Evolutionary conservation across 495 filamentous ascomycete species (phyloP), one percentile per base, ranked within the genome.

Genomic region (Terfezia claveryi): DNA sequence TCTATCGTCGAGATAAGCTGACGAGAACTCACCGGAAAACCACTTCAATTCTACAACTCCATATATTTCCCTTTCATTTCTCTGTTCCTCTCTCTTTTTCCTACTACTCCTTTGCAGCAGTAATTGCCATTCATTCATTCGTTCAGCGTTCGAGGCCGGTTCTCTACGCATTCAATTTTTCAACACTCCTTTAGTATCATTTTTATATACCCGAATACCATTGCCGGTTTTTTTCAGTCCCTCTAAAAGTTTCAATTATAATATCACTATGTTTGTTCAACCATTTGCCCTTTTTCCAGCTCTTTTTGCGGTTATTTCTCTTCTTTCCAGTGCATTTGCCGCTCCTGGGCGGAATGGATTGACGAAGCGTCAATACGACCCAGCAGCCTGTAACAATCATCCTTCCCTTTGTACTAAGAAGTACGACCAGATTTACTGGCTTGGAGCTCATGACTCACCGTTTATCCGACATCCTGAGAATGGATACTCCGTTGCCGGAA

Each of bases 381-480:
- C 55, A 14, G 60, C 62, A 14, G 71, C 74, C 37, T 85, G 82
- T 70, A 87, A 87, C 63, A 82, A 82, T 68, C 77, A 73, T 36
- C 68, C 77, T 2, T 66, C 72, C 49, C 74, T 81, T 55, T 85
- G 81, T 68, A 61, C 63, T 50, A 74, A 76, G 12, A 64, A 69
- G 7, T 85, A 83, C 70, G 76, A 72, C 62, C 77, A 80, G 54
- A 69, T 85, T 57, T 80, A 80, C 1, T 73, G 80, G 59, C 71
- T 85, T 61, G 82, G 81, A 17, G 75, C 81, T 27, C 82, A 87
- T 65, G 76, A 85, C 64, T 74, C 73, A 36, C 64, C 81, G 53
- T 85, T 85, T 62, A 73, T 84, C 38, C 68, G 74, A 7, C 72
- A 77, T 54, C 63, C 59, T 7, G 67, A 62, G 54, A 76, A 73